Conservation (phyloP, 176 grass and related monocot genomes). For the Lolium rigidum region DNA sequence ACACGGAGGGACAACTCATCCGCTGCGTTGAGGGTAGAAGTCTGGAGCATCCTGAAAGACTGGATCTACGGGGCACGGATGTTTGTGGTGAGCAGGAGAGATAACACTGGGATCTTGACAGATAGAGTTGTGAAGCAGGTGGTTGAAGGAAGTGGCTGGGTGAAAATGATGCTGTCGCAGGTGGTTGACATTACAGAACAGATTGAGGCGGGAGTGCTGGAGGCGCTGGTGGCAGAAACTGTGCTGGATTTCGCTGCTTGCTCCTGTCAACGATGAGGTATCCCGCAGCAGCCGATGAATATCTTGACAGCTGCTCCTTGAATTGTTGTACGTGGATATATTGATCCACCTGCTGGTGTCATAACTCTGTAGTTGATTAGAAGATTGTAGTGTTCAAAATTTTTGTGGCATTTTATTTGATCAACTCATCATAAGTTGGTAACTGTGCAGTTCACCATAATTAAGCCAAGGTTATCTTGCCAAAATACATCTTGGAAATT, state of each 20-base stretch:
- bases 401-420: constrained; percentile 9
- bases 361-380: constrained; percentile 4
- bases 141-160: constrained; percentile 62
- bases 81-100: constrained; percentile 48
- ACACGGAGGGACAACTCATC: constrained; percentile 30
- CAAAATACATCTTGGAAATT: not conserved
- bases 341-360: not conserved
- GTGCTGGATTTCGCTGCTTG: constrained; percentile 56
- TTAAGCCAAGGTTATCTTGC: not conserved
- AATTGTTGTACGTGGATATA: not conserved
- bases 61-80: constrained; percentile 57
- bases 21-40: constrained; percentile 45
- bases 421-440: not conserved
- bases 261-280: constrained; percentile 37
- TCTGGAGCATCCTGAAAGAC: constrained; percentile 75
- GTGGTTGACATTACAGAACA: constrained; percentile 63
- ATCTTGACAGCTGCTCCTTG: not conserved
- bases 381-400: not conserved
- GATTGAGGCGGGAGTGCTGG: constrained; percentile 57
- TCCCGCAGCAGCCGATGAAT: not conserved
- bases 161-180: constrained; percentile 54
- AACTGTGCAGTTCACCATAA: constrained; percentile 9
- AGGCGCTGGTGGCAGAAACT: constrained; percentile 69
- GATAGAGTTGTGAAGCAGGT: constrained; percentile 74
- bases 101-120: constrained; percentile 41